Base-by-base conservation (phyloP, 495 filamentous ascomycete genomes). In the Entonaema liquescens region DNA sequence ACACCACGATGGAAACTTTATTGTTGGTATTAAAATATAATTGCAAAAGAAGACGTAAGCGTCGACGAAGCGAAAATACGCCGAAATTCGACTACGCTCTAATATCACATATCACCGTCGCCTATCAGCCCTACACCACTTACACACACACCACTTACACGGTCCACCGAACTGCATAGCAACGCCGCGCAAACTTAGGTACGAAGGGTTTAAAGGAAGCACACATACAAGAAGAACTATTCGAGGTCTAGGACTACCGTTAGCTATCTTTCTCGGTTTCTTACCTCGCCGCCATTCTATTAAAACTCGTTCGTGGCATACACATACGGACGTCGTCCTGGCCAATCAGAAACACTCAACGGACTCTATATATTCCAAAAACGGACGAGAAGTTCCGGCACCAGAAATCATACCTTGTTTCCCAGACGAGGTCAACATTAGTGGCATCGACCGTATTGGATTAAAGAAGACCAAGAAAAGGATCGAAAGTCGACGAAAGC, bases 1-100 rank as follows among this genome's bases (percentile, higher is more conserved):
- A 59, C 49, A 61, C 56, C 33, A 66, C 35, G 55, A 59, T 68
- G 52, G 71, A 67, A 63, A 60, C 35, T 59, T 54, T 64, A 68
- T 75, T 67, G 25, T 31, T 62, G 66, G 58, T 60, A 59, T 15
- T 21, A 42, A 62, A 69, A 61, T 47, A 62, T 58, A 73, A 62
- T 58, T 54, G 36, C 44, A 57, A 56, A 49, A 54, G 64, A 44
- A 59, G 59, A 72, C 69, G 64, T 63, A 72, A 72, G 69, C 59
- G 25, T 53, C 25, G 13, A 53, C 49, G 25, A 47, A 47, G 42
- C 42, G 19, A 47, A 47, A 47, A 19, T 47, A 8, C 8, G 11
- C 42, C 42, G 19, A 53, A 29, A 53, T 2, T 53, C 49, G 23
- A 53, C 25, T 28, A 53, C 25, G 4, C 25, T 53, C 23, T 56